Conservation (phyloP, 768 basidiomycete genomes). For the Mycena sanguinolenta region DNA sequence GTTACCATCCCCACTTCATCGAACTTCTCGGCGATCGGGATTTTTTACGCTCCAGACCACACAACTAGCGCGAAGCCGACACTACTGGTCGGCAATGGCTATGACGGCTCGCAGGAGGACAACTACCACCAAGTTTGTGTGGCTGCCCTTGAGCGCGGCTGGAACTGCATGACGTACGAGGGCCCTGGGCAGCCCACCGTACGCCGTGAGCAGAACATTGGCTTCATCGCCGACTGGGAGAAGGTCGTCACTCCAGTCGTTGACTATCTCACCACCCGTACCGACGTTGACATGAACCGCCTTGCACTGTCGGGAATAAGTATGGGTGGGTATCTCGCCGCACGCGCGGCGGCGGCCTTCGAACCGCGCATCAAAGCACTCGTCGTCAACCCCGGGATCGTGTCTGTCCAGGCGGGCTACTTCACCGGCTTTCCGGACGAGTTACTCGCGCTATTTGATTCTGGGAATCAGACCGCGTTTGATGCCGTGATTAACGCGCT, state of each 20-base stretch:
- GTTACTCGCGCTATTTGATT: not conserved
- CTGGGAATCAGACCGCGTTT: not conserved
- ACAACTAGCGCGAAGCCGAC: not conserved
- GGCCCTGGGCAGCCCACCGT: not conserved
- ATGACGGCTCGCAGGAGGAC: not conserved
- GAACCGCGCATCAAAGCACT: not conserved
- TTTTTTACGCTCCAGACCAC: not conserved
- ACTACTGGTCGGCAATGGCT: not conserved
- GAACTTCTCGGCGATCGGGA: not conserved
- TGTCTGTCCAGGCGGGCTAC: not conserved
- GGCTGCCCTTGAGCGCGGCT: not conserved
- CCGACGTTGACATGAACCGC: not conserved
- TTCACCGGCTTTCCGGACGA: not conserved
- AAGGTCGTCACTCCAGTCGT: not conserved
- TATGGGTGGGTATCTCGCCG: not conserved
- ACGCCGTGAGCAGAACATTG: not conserved
- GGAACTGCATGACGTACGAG: not conserved
- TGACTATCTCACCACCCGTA: not conserved
- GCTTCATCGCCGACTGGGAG: not conserved
- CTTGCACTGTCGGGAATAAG: not conserved
- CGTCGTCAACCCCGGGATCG: not conserved
- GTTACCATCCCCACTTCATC: not conserved
- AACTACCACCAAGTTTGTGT: not conserved
- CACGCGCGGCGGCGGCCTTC: not conserved
- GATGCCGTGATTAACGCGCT: not conserved